phyloP scores from a whole-genome alignment of 1,284 basidiomycete genomes.

The Pascua guehoae region DNA sequence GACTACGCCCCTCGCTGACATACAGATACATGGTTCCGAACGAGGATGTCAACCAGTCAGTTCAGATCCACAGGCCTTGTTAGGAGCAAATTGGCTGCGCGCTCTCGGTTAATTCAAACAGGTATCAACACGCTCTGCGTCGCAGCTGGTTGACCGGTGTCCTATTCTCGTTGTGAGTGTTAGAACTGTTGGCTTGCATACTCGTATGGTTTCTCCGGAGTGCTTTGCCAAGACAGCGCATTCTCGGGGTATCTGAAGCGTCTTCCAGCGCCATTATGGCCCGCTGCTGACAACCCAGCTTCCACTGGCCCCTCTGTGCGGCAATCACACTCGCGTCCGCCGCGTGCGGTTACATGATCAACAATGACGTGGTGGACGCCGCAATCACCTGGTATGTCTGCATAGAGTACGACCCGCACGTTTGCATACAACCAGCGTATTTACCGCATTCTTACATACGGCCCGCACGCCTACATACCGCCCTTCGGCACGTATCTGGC shows the following conservation, averaged over 20 bases:
- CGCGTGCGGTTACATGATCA: constrained; percentile 35
- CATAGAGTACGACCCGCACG: no score
- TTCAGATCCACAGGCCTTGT: not conserved
- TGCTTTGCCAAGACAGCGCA: no score
- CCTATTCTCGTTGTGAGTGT: constrained; percentile 39
- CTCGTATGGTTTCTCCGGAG: no score
- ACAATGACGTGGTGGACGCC: not conserved
- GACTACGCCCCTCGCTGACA: not conserved
- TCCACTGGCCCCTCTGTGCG: constrained; percentile 49
- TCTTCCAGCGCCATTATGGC: no score
- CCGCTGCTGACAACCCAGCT: constrained; percentile 13
- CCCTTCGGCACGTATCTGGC: no score
- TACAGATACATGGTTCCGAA: constrained; percentile 26
- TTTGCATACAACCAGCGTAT: no score
- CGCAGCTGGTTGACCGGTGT: constrained; percentile 46
- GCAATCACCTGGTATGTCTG: constrained; percentile 2
- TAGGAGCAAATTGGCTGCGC: not conserved
- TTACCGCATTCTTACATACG: no score
- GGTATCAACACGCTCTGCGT: constrained; percentile 48
- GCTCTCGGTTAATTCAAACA: constrained; percentile 5
- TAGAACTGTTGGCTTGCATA: no score
- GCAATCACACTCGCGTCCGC: constrained; percentile 46
- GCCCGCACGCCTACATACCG: not conserved
- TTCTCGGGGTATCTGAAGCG: no score
- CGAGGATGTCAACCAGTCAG: constrained; percentile 31